Evolutionary conservation across 768 basidiomycete genomes (phyloP).

Genomic region (Suillus sp.): DNA sequence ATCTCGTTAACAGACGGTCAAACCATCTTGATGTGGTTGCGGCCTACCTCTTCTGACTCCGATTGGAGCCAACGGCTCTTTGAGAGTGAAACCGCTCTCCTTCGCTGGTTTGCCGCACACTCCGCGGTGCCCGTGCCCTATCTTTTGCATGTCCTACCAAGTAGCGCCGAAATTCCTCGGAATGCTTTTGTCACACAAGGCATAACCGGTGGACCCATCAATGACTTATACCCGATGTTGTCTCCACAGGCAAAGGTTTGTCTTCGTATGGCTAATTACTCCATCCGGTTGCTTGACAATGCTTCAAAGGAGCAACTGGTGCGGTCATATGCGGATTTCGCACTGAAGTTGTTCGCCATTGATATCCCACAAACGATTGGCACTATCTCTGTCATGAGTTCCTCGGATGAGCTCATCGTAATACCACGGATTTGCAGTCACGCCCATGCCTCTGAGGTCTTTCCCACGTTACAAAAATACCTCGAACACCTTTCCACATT

Average conservation of each 20-base stretch:
- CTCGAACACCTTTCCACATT: too few species aligned
- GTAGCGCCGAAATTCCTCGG: neutral
- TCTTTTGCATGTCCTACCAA: conserved; percentile 4
- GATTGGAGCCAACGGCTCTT: conserved; percentile 7
- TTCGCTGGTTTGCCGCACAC: conserved; percentile 9
- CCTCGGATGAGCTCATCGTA: conserved; percentile 1
- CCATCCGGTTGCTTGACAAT: neutral
- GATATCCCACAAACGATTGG: conserved; percentile 14
- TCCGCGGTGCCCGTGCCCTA: conserved; percentile 5
- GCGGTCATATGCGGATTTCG: conserved; percentile 16
- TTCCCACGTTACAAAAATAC: too few species aligned
- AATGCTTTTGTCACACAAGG: conserved; percentile 6
- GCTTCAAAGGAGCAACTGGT: conserved; percentile 14
- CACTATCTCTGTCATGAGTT: neutral
- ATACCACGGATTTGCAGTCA: conserved; percentile 8
- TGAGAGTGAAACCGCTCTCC: conserved; percentile 5
- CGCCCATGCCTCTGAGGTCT: too few species aligned
- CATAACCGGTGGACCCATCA: conserved; percentile 3
- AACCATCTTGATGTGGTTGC: conserved; percentile 7
- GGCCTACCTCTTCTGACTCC: neutral
- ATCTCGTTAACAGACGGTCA: conserved; percentile 5
- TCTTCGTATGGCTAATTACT: neutral
- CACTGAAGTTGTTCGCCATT: conserved; percentile 13
- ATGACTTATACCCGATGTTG: neutral
- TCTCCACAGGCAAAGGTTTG: conserved; percentile 12